Conservation (phyloP, 1,284 basidiomycete species). For the Ceratobasidium sp. region DNA sequence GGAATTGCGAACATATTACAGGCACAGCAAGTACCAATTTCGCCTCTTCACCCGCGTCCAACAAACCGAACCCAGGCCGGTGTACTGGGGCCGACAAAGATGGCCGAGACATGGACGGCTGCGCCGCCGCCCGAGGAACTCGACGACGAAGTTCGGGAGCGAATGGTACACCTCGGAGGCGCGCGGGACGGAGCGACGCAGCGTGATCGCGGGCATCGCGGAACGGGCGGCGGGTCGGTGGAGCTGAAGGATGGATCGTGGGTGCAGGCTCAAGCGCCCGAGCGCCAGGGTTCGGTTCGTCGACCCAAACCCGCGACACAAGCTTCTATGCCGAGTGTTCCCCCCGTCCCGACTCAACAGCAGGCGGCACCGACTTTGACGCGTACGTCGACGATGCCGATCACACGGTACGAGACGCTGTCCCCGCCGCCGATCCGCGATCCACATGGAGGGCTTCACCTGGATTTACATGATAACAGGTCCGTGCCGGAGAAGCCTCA, state of each 20-base stretch:
- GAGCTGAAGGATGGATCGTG: constrained; percentile 25
- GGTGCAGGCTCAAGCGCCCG: constrained; percentile 12
- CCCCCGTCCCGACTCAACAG: neutral
- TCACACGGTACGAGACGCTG: constrained; percentile 27
- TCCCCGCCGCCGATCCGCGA: constrained; percentile 34
- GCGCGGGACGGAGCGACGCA: constrained; percentile 24
- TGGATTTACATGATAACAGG: constrained; percentile 12
- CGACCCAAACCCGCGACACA: constrained; percentile 28
- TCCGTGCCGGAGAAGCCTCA: constrained; percentile 9
- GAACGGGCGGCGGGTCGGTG: constrained; percentile 7
- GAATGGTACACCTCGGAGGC: neutral
- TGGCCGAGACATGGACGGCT: constrained; percentile 32
- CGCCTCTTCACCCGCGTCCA: constrained; percentile 29
- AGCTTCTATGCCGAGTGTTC: constrained; percentile 3
- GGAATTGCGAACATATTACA: constrained; percentile 14
- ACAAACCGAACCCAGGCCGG: constrained; percentile 12
- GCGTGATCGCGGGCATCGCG: constrained; percentile 15
- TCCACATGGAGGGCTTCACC: constrained; percentile 13
- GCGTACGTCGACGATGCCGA: constrained; percentile 23
- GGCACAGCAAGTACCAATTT: constrained; percentile 24
- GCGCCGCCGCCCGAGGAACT: constrained; percentile 15
- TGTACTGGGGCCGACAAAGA: constrained; percentile 35
- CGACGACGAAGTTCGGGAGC: constrained; percentile 27
- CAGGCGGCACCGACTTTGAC: neutral
- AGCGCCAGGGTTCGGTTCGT: constrained; percentile 28